Evolutionary conservation across 148 eudicot genomes (phyloP).

Genomic region (Rhododendron kiyosumense): DNA sequence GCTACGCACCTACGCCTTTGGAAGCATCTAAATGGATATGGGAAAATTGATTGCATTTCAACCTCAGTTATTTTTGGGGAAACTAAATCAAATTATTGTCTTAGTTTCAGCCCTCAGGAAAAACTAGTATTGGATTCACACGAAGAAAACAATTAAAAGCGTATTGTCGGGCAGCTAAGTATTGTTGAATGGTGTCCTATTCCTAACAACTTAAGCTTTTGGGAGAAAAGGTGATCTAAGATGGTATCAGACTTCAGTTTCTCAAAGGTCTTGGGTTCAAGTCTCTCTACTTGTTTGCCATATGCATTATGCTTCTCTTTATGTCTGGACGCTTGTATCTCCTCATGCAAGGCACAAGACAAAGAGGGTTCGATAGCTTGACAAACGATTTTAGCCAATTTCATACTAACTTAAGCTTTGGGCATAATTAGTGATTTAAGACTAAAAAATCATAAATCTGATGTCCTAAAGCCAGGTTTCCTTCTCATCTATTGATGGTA

Average conservation of each 20-base stretch:
- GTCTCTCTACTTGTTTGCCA: background rate
- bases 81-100: background rate
- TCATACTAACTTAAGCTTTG: background rate
- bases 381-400: background rate
- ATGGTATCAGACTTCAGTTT: background rate
- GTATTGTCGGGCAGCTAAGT: background rate
- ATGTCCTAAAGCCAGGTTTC: background rate
- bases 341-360: background rate
- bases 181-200: background rate
- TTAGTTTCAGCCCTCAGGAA: background rate
- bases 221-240: background rate
- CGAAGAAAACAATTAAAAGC: background rate
- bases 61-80: background rate
- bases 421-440: background rate
- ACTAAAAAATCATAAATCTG: background rate
- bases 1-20: background rate
- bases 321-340: background rate
- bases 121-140: background rate
- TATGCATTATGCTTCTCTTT: background rate
- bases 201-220: background rate
- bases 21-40: background rate
- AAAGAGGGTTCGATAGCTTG: background rate
- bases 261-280: background rate
- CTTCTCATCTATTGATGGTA: background rate
- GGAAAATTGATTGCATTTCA: background rate